These are phyloP conservation scores for Aspergillus costaricaensis DNA, from an alignment of 2,329 filamentous ascomycete genomes.

Conservation along the genomic window DNA sequence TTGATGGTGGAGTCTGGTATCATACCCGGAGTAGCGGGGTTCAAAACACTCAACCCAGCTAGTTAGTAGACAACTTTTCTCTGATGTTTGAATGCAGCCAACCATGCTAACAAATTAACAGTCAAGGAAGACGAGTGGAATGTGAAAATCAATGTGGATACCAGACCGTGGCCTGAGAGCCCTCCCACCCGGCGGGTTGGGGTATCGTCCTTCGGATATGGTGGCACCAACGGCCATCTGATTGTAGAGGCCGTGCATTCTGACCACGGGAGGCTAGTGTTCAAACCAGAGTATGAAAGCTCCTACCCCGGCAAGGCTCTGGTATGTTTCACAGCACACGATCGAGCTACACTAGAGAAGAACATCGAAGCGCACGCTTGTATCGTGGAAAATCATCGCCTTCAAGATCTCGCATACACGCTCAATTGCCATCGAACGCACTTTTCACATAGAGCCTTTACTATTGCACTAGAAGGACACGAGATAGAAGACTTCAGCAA, in stretches of 20 bases:
- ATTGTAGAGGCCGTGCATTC: neutral
- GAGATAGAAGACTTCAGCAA: neutral
- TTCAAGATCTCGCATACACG: slow-evolving; percentile 21
- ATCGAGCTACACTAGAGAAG: slow-evolving; percentile 9
- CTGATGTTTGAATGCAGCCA: no score
- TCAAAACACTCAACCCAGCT: slow-evolving; percentile 31
- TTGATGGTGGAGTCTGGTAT: slow-evolving; percentile 24
- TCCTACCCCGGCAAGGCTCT: neutral
- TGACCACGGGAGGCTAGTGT: neutral
- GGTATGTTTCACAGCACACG: neutral
- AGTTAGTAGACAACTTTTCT: neutral
- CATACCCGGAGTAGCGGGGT: slow-evolving; percentile 30
- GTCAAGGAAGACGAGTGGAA: neutral
- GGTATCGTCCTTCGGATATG: neutral
- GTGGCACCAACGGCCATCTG: neutral
- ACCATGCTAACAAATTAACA: neutral
- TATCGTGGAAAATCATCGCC: slow-evolving; percentile 10
- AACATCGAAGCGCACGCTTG: slow-evolving; percentile 10
- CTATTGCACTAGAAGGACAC: neutral
- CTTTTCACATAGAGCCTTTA: slow-evolving; percentile 19
- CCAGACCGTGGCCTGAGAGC: neutral
- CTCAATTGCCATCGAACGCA: slow-evolving; percentile 18
- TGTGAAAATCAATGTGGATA: neutral
- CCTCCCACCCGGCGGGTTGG: neutral
- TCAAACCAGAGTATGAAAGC: neutral